A percentile compares a stretch with the other conserved stretches of the same genome.
Evolutionary conservation across 148 eudicot species (phyloP).

Genomic region (Chenopodium berlandieri): DNA sequence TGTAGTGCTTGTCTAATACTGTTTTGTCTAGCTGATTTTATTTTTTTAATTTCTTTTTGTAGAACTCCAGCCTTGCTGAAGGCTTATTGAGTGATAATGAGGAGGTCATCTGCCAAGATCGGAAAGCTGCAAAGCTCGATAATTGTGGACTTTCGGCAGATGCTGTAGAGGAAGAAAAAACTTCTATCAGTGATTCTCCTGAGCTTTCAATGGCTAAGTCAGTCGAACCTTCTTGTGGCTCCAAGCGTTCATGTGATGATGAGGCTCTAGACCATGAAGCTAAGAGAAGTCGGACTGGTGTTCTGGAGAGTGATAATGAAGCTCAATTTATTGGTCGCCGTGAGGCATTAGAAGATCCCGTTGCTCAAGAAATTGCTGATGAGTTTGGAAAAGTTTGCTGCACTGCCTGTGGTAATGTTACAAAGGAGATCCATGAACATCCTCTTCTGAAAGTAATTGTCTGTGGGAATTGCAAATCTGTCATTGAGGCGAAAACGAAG

Average conservation of each 20-base stretch:
- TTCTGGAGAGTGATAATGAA: constrained; percentile 41
- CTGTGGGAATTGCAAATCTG: constrained; percentile 59
- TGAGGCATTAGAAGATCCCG: constrained; percentile 20
- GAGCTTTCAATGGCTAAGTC: constrained; percentile 16
- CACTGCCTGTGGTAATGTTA: constrained; percentile 59
- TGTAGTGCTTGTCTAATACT: background rate
- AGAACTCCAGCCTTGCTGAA: constrained; percentile 18
- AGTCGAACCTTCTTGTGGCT: constrained; percentile 37
- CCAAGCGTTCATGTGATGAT: constrained; percentile 48
- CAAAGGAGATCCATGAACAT: constrained; percentile 48
- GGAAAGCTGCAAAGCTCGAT: constrained; percentile 26
- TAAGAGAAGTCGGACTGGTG: constrained; percentile 37
- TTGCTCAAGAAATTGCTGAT: constrained; percentile 28
- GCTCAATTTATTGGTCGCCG: constrained; percentile 15
- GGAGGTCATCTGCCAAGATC: constrained; percentile 21
- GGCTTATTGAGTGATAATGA: constrained; percentile 17
- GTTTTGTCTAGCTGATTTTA: background rate
- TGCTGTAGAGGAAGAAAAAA: constrained; percentile 23
- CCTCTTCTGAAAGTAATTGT: constrained; percentile 67
- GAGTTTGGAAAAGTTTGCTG: constrained; percentile 33
- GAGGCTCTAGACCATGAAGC: constrained; percentile 37
- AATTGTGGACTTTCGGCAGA: constrained; percentile 19
- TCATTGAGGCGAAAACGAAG: constrained; percentile 49
- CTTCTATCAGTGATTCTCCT: constrained; percentile 25
- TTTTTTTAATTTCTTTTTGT: background rate